Base-by-base conservation (phyloP, 2,329 filamentous ascomycete genomes). In the Fusarium sp. region DNA sequence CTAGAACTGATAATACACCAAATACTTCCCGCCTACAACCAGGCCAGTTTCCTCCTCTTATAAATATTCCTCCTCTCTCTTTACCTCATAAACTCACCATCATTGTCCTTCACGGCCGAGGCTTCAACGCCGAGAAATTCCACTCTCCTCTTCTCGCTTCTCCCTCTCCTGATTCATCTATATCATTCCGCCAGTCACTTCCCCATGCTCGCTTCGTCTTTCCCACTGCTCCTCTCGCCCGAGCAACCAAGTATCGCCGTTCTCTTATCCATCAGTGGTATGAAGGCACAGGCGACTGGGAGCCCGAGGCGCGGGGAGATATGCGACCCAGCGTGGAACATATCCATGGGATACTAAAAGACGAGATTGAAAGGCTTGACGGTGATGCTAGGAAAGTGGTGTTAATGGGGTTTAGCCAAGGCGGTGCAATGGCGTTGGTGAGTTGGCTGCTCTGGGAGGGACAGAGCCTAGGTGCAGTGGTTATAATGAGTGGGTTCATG, bases 401-500 rank as follows among this genome's bases (percentile, higher is more conserved):
- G 2, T 62, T 88, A 0, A 81, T 82, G 37, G 85, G 85, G 0
- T 72, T 87, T 18, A 87, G 86, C 47, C 85, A 87, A 64, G 86
- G 85, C 1, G 85, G 83, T 64, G 85, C 85, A 4, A 81, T 81
- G 40, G 74, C 78, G 0, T 59, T 87, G 58, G 69, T 79, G 18
- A 75, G 80, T 11, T 63, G 80, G 56, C 57, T 87, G 54, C 73
- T 81, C 3, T 84, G 82, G 82, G 76, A 81, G 11, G 80, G 78
- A 1, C 69, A 72, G 17, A 51, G 74, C 4, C 58, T 85, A 31
- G 81, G 75, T 1, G 82, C 72, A 0, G 67, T 76, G 14, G 72
- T 83, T 9, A 81, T 80, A 1, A 80, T 85, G 79, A 81, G 81
- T 55, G 82, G 82, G 1, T 84, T 78, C 69, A 67, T 85, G 52